Conservation (phyloP, 2,329 filamentous ascomycete genomes). For the Malbranchea cinnamomea region DNA sequence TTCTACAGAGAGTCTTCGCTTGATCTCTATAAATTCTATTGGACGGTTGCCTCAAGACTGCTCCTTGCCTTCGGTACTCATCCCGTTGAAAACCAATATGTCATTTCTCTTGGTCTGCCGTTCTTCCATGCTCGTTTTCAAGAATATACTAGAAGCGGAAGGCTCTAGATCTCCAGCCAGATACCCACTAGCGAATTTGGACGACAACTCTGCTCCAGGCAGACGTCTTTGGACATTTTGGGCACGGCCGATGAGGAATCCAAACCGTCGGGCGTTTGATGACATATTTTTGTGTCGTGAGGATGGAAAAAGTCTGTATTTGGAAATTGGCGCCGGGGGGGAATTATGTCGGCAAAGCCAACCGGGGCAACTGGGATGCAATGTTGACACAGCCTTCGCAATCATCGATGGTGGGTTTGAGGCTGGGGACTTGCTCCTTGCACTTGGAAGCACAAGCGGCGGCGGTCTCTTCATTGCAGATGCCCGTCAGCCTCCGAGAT, state of each 20-base stretch:
- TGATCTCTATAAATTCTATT: slow-evolving; percentile 14
- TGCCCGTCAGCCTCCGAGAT: slow-evolving; percentile 38
- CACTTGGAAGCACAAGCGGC: slow-evolving; percentile 62
- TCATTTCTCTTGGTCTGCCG: slow-evolving; percentile 57
- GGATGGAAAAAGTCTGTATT: slow-evolving; percentile 63
- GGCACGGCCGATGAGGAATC: slow-evolving; percentile 59
- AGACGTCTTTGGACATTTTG: slow-evolving; percentile 66
- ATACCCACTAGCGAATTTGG: slow-evolving; percentile 18
- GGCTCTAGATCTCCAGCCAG: slow-evolving; percentile 12
- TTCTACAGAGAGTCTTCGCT: slow-evolving; percentile 23
- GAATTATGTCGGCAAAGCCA: slow-evolving; percentile 40
- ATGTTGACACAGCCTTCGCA: slow-evolving; percentile 69
- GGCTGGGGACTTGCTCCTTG: slow-evolving; percentile 62
- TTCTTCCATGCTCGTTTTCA: slow-evolving; percentile 36
- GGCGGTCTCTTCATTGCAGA: slow-evolving; percentile 62
- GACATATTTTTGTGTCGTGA: slow-evolving; percentile 76
- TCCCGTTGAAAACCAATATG: slow-evolving; percentile 55
- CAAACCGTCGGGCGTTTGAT: slow-evolving; percentile 50
- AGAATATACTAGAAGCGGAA: slow-evolving; percentile 22
- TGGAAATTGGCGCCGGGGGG: slow-evolving; percentile 47
- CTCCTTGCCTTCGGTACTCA: slow-evolving; percentile 51
- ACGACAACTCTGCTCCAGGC: slow-evolving; percentile 11
- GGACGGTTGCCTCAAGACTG: slow-evolving; percentile 21
- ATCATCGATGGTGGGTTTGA: slow-evolving; percentile 47
- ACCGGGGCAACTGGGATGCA: slow-evolving; percentile 53